A percentile compares a stretch with the other conserved stretches of the same genome.
These are phyloP conservation scores for Gilbertella persicaria DNA, from an alignment of 371 early-diverging fungal species.

Conservation along the genomic window DNA sequence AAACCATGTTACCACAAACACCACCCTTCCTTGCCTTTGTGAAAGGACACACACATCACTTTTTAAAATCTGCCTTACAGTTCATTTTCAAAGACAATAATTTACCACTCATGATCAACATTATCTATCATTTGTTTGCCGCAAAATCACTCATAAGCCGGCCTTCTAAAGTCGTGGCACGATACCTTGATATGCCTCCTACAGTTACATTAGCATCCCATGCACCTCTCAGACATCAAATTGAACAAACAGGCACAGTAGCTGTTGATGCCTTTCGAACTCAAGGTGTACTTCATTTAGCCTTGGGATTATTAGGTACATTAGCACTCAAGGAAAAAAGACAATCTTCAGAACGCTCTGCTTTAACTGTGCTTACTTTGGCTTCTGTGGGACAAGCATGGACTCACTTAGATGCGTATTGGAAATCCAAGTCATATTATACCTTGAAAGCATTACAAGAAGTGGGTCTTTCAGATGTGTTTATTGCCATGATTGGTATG, in stretches of 20 bases:
- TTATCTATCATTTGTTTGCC: constrained; percentile 34
- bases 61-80: constrained; percentile 18
- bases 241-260: constrained; percentile 17
- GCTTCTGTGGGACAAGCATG: constrained; percentile 39
- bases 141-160: constrained; percentile 29
- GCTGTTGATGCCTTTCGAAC: constrained; percentile 35
- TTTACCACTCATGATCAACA: constrained; percentile 37
- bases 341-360: constrained; percentile 34
- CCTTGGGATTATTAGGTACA: constrained; percentile 31
- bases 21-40: constrained; percentile 29
- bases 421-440: constrained; percentile 24
- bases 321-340: constrained; percentile 40
- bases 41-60: constrained; percentile 26
- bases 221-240: constrained; percentile 11
- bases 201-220: neutral
- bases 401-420: constrained; percentile 28
- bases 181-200: constrained; percentile 18
- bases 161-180: constrained; percentile 21
- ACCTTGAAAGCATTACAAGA: constrained; percentile 34
- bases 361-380: constrained; percentile 36
- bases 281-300: constrained; percentile 38
- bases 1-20: neutral
- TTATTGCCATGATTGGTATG: constrained; percentile 25
- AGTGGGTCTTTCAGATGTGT: constrained; percentile 28
- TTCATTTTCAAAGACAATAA: constrained; percentile 48